These are phyloP conservation scores for Cerioporus squamosus DNA, from an alignment of 1,284 basidiomycete genomes.

Conservation along the genomic window DNA sequence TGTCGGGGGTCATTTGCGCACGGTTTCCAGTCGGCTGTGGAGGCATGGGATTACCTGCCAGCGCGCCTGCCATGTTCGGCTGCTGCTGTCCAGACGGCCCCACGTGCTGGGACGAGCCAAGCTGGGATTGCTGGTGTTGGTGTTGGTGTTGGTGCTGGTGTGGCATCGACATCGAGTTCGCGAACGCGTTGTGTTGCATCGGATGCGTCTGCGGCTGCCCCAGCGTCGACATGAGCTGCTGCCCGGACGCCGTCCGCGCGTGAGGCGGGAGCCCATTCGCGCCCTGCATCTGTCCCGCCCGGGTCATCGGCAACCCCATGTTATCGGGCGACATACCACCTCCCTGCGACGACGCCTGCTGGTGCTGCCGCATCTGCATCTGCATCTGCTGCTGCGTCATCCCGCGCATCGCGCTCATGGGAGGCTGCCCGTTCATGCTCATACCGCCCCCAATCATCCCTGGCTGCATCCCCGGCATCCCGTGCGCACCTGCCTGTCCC, in stretches of 20 bases:
- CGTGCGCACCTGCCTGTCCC: constrained; percentile 36
- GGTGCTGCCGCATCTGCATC: constrained; percentile 28
- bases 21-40: constrained; percentile 35
- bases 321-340: constrained; percentile 48
- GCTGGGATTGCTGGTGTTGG: constrained; percentile 23
- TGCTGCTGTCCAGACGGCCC: constrained; percentile 26
- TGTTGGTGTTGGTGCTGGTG: constrained; percentile 24
- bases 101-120: constrained; percentile 28
- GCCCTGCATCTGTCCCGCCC: constrained; percentile 35
- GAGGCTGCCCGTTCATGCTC: constrained; percentile 19
- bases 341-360: constrained; percentile 28
- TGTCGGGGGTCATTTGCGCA: constrained; percentile 48
- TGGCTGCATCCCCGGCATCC: constrained; percentile 43
- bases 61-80: constrained; percentile 15
- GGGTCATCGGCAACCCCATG: constrained; percentile 41
- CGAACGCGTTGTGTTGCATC: constrained; percentile 45
- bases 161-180: constrained; percentile 44
- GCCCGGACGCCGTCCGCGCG: constrained; percentile 44
- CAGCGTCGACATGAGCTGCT: constrained; percentile 55
- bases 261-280: constrained; percentile 45
- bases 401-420: constrained; percentile 32
- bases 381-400: constrained; percentile 24
- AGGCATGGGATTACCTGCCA: constrained; percentile 35
- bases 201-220: constrained; percentile 46
- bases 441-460: constrained; percentile 37